These are phyloP conservation scores for Mallotus japonicus DNA, from an alignment of 441 rosid genomes.

Conservation along the genomic window DNA sequence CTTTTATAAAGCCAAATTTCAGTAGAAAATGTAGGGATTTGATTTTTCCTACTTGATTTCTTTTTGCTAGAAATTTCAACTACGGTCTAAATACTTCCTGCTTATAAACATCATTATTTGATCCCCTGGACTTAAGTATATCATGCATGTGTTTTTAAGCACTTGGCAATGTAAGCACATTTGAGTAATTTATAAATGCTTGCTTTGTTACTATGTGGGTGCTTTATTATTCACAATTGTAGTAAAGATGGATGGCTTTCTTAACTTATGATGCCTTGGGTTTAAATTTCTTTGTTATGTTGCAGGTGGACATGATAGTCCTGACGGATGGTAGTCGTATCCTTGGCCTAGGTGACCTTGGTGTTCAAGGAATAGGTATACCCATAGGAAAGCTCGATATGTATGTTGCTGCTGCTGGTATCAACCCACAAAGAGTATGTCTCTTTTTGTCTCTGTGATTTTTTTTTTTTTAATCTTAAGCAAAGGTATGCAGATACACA, in stretches of 20 bases:
- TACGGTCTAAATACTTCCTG: background rate
- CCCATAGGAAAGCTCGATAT: slow-evolving; percentile 97
- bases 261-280: slow-evolving; percentile 1
- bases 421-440: slow-evolving; percentile 87
- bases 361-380: slow-evolving; percentile 97
- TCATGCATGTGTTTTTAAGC: background rate
- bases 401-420: slow-evolving; percentile 96
- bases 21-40: background rate
- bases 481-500: slow-evolving; percentile 1
- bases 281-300: slow-evolving; percentile 15
- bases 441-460: background rate
- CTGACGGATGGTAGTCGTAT: slow-evolving; percentile 96
- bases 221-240: background rate
- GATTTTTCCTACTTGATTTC: background rate
- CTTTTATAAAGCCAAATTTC: background rate
- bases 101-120: background rate
- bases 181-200: background rate
- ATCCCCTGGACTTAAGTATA: background rate
- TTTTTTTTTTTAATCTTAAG: background rate
- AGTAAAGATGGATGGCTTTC: background rate
- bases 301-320: slow-evolving; percentile 97
- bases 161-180: background rate
- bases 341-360: slow-evolving; percentile 98
- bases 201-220: background rate
- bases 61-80: background rate